Evolutionary conservation across 805 yeast genomes (phyloP), one percentile per base, ranked within the genome.

Genomic region (Debaryomyces hansenii): DNA sequence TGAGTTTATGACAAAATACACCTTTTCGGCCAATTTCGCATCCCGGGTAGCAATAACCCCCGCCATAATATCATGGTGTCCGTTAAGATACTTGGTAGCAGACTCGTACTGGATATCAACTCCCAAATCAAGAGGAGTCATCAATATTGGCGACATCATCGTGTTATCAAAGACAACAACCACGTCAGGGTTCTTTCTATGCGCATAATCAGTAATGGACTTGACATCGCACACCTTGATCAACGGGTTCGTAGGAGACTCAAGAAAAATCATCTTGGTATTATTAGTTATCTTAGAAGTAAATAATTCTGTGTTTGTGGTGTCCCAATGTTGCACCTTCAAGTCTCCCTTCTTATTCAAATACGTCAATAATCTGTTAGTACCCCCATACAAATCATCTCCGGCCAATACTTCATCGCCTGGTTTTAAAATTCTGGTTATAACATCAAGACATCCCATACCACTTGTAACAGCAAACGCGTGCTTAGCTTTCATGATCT

Each of bases 11-110:
- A 87, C 85, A 63, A 80, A 86, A 63, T 79, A 88, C 10, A 92
- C 56, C 37, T 79, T 72, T 45, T 87, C 84, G 14, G 90, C 92
- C 39, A 91, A 69, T 45, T 78, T 75, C 20, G 78, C 69, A 42
- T 74, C 75, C 51, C 84, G 77, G 21, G 86, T 82, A 20, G 96
- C 96, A 47, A 91, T 72, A 12, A 87, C 83, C 47, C 98, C 98
- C 20, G 96, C 97, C 98, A 91, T 91, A 57, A 91, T 81, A 64
- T 92, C 97, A 66, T 91, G 98, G 64, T 91, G 98, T 6, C 97
- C 97, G 58, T 90, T 87, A 55, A 91, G 74, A 62, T 88, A 91
- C 67, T 91, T 91, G 37, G 98, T 91, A 12, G 95, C 97, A 10
- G 92, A 84, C 64, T 91, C 98, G 64, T 91, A 92, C 47, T 88